phyloP scores from a whole-genome alignment of 805 yeast genomes.

The Geotrichum ghanense region DNA sequence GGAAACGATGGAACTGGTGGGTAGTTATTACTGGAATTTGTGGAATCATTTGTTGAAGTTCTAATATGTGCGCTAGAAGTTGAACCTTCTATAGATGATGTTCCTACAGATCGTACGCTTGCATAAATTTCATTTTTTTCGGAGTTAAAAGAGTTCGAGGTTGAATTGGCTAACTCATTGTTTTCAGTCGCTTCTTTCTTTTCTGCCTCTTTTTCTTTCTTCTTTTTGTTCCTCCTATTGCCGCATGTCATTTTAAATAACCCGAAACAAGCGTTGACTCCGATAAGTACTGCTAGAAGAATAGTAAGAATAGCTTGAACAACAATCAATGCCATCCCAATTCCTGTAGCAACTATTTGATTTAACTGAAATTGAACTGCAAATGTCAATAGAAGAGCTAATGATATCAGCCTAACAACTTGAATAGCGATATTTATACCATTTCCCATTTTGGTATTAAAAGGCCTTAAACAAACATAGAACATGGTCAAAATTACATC shows the following conservation, averaged over 20 bases:
- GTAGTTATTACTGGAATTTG: too few relatives aligned
- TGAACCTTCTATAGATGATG: too few relatives aligned
- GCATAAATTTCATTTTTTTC: too few relatives aligned
- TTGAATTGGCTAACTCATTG: neutral
- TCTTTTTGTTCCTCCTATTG: neutral
- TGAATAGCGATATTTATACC: slow-evolving; percentile 21
- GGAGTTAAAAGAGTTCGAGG: too few relatives aligned
- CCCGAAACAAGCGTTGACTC: slow-evolving; percentile 6
- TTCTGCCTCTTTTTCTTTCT: neutral
- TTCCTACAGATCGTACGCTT: too few relatives aligned
- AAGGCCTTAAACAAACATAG: slow-evolving; percentile 18
- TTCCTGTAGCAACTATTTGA: slow-evolving; percentile 19
- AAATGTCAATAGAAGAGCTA: slow-evolving; percentile 21
- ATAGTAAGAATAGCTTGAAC: slow-evolving; percentile 22
- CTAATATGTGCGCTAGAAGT: too few relatives aligned
- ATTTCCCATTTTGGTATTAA: slow-evolving; percentile 22
- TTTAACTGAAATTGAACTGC: slow-evolving; percentile 21
- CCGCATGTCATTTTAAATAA: neutral
- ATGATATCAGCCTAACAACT: slow-evolving; percentile 19
- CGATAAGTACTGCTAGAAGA: slow-evolving; percentile 17
- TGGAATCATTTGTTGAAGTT: too few relatives aligned
- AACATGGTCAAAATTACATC: slow-evolving; percentile 17
- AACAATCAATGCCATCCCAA: slow-evolving; percentile 23
- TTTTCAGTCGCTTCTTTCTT: neutral
- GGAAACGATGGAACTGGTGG: too few relatives aligned